phyloP scores from a whole-genome alignment of 139 green algal genomes.

The Haematococcus sp. region DNA sequence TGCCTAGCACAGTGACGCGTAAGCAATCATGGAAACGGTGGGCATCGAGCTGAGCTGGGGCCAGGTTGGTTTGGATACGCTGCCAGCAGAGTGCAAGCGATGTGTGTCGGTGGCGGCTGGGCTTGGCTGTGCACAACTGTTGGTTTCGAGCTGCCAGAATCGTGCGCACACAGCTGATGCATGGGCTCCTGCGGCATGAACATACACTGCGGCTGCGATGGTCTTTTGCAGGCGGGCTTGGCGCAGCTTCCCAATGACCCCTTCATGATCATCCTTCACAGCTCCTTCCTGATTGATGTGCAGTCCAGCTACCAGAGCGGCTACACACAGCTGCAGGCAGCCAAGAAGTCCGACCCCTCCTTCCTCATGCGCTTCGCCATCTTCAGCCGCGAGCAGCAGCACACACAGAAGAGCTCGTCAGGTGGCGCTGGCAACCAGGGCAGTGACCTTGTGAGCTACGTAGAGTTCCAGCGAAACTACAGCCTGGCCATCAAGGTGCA shows the following conservation, averaged over 20 bases:
- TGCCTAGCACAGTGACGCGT: no score
- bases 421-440: slow-evolving; percentile 9
- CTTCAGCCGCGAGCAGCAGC: slow-evolving; percentile 36
- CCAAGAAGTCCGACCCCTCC: slow-evolving; percentile 11
- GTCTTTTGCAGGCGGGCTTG: slow-evolving; percentile 20
- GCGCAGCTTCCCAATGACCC: slow-evolving; percentile 28
- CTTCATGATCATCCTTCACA: slow-evolving; percentile 38
- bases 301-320: slow-evolving; percentile 5
- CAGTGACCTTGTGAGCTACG: slow-evolving; percentile 49
- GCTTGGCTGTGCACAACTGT: no score
- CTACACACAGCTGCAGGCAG: slow-evolving; percentile 12
- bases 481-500: slow-evolving; percentile 13
- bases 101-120: no score
- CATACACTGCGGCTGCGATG: no score
- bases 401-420: slow-evolving; percentile 25
- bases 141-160: no score
- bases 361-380: slow-evolving; percentile 39
- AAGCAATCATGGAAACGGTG: no score
- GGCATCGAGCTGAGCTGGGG: no score
- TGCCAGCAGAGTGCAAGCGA: no score
- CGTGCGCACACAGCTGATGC: no score
- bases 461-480: slow-evolving; percentile 52
- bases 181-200: no score
- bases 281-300: slow-evolving; percentile 42
- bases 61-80: no score